A percentile compares a stretch with the other conserved stretches of the same genome.
Conservation (phyloP, 805 yeast genomes). For the Lachancea quebecensis region DNA sequence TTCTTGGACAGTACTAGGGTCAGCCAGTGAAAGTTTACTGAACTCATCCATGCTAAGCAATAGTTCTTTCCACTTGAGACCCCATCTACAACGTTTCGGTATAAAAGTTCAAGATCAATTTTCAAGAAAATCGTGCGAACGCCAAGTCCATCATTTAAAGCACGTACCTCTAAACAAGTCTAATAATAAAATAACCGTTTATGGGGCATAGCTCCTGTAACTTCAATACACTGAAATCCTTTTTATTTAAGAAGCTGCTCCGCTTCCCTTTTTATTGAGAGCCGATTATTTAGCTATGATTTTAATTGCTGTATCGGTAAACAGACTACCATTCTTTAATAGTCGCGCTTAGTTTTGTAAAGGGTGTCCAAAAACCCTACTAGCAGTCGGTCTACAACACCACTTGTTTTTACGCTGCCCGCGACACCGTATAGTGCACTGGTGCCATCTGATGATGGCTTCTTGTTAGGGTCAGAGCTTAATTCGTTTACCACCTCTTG, state of each 20-base stretch:
- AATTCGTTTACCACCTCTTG: conserved; percentile 39
- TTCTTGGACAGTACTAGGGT: conserved; percentile 9
- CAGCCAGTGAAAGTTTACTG: conserved; percentile 6
- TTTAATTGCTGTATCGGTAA: no score
- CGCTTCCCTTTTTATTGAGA: no score
- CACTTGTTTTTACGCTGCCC: conserved; percentile 76
- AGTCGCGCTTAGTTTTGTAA: conserved; percentile 43
- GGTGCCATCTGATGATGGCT: conserved; percentile 48
- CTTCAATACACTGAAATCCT: no score
- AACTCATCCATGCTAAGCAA: conserved; percentile 7
- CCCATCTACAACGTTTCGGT: not conserved
- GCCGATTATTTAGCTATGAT: no score
- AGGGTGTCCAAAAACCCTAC: conserved; percentile 76
- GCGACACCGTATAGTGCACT: conserved; percentile 95
- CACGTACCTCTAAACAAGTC: no score
- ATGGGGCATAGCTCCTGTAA: no score
- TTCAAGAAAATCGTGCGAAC: no score
- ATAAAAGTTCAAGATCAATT: no score
- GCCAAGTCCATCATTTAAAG: no score
- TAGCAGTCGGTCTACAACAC: conserved; percentile 74
- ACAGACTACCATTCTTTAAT: not conserved
- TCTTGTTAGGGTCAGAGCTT: conserved; percentile 24
- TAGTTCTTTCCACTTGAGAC: not conserved
- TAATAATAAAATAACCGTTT: no score
- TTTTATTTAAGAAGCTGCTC: no score